phyloP scores from a whole-genome alignment of 208 protist genomes.

The Acanthamoeba triangularis region DNA sequence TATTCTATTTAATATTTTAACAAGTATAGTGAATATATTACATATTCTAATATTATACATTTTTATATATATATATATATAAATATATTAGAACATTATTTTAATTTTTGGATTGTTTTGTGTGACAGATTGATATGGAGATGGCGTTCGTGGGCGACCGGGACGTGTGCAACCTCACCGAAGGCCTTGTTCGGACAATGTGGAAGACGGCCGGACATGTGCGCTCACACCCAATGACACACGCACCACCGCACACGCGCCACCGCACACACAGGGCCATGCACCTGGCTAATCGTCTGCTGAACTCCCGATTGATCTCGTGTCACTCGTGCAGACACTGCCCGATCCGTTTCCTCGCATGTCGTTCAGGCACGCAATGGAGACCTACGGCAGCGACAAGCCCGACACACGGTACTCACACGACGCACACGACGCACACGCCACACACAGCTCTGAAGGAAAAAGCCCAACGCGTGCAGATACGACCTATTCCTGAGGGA shows the following conservation, averaged over 20 bases:
- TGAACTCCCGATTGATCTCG: neutral
- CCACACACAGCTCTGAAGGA: conserved; percentile 77
- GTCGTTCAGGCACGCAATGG: conserved; percentile 86
- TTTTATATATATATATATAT: too few relatives aligned
- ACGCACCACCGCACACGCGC: neutral
- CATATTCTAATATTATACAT: neutral
- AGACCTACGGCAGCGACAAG: conserved; percentile 89
- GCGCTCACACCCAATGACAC: neutral
- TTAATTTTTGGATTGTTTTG: neutral
- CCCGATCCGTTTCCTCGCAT: conserved; percentile 83
- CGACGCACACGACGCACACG: neutral
- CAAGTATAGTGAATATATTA: too few relatives aligned
- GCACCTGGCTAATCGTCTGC: neutral
- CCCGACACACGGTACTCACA: conserved; percentile 85
- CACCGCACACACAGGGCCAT: neutral
- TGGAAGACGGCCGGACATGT: conserved; percentile 82
- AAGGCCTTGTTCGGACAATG: conserved; percentile 82
- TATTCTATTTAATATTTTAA: too few relatives aligned
- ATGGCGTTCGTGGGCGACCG: conserved; percentile 85
- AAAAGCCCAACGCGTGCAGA: neutral
- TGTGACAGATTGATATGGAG: conserved; percentile 84
- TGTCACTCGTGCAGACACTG: conserved; percentile 74
- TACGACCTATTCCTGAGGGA: conserved; percentile 4
- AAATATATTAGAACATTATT: too few relatives aligned
- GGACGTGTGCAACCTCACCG: conserved; percentile 84